These are phyloP conservation scores for Nicotiana obtusifolia DNA, from an alignment of 257 asterid species.

Conservation along the genomic window DNA sequence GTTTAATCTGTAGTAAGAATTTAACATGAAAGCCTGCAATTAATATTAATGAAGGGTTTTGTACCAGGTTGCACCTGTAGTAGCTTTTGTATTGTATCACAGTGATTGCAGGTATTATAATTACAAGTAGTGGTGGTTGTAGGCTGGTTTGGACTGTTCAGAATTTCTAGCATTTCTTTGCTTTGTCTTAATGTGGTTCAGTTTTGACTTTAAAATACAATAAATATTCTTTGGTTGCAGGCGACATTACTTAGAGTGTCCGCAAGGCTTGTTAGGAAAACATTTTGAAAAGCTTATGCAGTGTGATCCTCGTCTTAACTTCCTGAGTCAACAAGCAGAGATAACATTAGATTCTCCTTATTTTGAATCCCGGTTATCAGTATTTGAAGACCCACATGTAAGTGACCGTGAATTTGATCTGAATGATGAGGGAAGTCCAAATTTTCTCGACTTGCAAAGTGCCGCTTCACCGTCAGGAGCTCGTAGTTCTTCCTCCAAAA, in stretches of 20 bases:
- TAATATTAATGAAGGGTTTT: background rate
- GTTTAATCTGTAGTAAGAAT: background rate
- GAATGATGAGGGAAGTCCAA: conserved; percentile 54
- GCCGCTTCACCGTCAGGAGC: conserved; percentile 70
- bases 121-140: background rate
- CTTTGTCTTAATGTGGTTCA: background rate
- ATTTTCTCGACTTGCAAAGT: conserved; percentile 57
- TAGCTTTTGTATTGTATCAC: background rate
- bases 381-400: conserved; percentile 50
- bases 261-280: conserved; percentile 74
- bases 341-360: conserved; percentile 57
- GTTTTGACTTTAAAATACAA: background rate
- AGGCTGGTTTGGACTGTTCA: background rate
- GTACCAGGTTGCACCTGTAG: background rate
- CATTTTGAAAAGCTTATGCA: conserved; percentile 90
- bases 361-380: conserved; percentile 55
- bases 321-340: conserved; percentile 86
- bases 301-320: conserved; percentile 89
- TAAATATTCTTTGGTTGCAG: conserved; percentile 27
- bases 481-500: conserved; percentile 70
- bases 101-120: background rate
- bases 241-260: conserved; percentile 85
- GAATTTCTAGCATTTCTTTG: background rate
- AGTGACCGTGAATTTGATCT: conserved; percentile 42
- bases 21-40: background rate